Percentiles rank a stretch among this genome's conserved stretches.
Evolutionary conservation across 2,329 filamentous ascomycete species (phyloP).

Genomic region (Periconia digitata): DNA sequence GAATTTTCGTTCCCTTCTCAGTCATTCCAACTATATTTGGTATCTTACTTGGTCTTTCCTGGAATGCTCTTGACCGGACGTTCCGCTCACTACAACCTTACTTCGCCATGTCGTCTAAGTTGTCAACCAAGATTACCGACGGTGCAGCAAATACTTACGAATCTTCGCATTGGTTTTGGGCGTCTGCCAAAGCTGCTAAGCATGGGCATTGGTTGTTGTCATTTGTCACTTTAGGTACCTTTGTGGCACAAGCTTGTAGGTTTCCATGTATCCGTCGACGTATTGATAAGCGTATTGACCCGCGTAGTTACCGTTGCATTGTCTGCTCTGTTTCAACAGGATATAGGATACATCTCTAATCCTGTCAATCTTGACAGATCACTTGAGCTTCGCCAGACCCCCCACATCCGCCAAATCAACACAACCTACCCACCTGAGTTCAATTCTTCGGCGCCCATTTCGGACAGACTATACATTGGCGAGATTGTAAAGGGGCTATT

Average conservation of each 20-base stretch:
- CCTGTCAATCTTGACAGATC: slow-evolving; percentile 2
- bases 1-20: slow-evolving; percentile 17
- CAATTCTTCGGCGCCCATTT: not conserved
- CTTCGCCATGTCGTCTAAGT: slow-evolving; percentile 19
- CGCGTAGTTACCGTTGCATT: slow-evolving; percentile 13
- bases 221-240: slow-evolving; percentile 13
- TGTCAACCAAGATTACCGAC: slow-evolving; percentile 1
- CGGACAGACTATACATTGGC: slow-evolving; percentile 2
- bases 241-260: slow-evolving; percentile 13
- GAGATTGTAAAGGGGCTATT: slow-evolving; percentile 8
- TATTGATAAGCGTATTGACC: not conserved
- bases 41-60: slow-evolving; percentile 18
- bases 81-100: slow-evolving; percentile 22
- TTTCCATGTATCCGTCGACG: not conserved
- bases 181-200: slow-evolving; percentile 11
- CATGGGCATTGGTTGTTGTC: slow-evolving; percentile 17
- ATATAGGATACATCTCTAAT: slow-evolving; percentile 4
- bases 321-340: slow-evolving; percentile 13
- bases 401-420: slow-evolving; percentile 2
- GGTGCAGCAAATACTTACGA: slow-evolving; percentile 19
- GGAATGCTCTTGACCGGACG: slow-evolving; percentile 19
- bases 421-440: slow-evolving; percentile 1
- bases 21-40: slow-evolving; percentile 19
- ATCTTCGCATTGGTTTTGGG: slow-evolving; percentile 21
- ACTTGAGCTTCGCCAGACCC: slow-evolving; percentile 12